Percentiles rank a stretch among this genome's conserved stretches.
Conservation (phyloP, 805 yeast species). For the Candida chauliodis region DNA sequence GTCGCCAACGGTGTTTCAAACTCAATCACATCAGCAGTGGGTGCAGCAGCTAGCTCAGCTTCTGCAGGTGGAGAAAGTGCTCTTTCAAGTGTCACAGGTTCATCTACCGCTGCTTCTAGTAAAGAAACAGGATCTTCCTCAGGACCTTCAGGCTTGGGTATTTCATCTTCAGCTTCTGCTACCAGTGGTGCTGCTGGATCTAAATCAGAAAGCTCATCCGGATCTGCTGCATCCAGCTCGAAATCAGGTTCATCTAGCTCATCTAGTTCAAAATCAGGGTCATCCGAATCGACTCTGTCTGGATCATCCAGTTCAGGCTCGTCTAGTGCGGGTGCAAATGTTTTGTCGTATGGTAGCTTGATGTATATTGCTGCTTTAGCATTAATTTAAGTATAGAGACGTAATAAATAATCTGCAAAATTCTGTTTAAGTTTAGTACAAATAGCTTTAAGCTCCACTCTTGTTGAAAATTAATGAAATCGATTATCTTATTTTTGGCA, state of each 20-base stretch:
- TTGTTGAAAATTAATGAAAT: neutral
- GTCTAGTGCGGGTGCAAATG: slow-evolving; percentile 1
- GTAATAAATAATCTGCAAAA: slow-evolving; percentile 1
- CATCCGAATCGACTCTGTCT: slow-evolving; percentile 1
- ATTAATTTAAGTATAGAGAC: slow-evolving; percentile 1
- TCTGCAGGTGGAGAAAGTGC: neutral
- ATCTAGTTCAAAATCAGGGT: neutral
- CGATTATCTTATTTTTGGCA: neutral
- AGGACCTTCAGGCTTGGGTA: neutral
- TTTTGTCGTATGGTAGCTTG: slow-evolving; percentile 4
- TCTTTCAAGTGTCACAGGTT: neutral
- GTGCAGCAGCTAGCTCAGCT: slow-evolving; percentile 7
- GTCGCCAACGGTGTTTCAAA: slow-evolving; percentile 1
- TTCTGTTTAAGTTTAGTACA: neutral
- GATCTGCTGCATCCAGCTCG: slow-evolving; percentile 1
- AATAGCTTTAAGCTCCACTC: neutral
- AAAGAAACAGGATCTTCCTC: neutral
- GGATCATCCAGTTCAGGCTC: neutral
- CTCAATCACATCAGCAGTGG: neutral
- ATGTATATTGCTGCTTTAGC: slow-evolving; percentile 10
- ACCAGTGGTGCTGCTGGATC: neutral
- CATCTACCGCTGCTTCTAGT: neutral
- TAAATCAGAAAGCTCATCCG: neutral
- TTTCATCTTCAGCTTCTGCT: neutral
- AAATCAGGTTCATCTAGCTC: neutral